These are phyloP conservation scores for Pulicaria dysenterica DNA, from an alignment of 129 eudicot genomes.

Conservation along the genomic window DNA sequence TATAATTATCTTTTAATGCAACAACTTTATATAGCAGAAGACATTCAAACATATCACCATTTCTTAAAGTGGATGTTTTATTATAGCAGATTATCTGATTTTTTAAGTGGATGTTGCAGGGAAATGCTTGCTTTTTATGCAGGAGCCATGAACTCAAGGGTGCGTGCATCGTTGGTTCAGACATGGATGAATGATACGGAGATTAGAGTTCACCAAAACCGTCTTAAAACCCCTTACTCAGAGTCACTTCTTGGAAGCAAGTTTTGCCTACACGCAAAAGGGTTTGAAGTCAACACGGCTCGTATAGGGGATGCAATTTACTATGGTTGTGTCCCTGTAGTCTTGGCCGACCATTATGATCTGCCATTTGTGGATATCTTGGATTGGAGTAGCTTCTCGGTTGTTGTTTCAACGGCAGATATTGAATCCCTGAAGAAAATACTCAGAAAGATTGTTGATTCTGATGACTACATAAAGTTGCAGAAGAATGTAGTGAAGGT, in stretches of 20 bases:
- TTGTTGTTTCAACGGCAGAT: constrained; percentile 61
- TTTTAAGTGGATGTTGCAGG: constrained; percentile 39
- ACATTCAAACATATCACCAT: background rate
- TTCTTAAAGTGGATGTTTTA: background rate
- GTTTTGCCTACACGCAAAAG: constrained; percentile 87
- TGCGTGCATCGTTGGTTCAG: constrained; percentile 50
- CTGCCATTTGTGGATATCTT: constrained; percentile 79
- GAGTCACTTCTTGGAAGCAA: constrained; percentile 72
- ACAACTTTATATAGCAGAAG: background rate
- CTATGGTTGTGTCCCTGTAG: constrained; percentile 79
- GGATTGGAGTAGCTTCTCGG: constrained; percentile 72
- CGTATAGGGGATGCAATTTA: constrained; percentile 80
- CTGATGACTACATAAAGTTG: constrained; percentile 46
- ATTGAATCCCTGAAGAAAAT: constrained; percentile 62
- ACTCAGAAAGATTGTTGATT: constrained; percentile 41
- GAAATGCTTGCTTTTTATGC: constrained; percentile 86
- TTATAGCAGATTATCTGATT: background rate
- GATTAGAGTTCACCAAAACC: constrained; percentile 51
- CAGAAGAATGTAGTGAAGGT: constrained; percentile 68
- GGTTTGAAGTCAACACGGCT: constrained; percentile 92
- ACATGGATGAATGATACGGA: constrained; percentile 64
- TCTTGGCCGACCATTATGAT: constrained; percentile 79
- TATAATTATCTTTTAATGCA: background rate
- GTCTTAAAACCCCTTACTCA: constrained; percentile 71
- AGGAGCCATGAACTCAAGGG: constrained; percentile 85